Conservation (phyloP, 768 basidiomycete species). For the Tephrocybe sp. region DNA sequence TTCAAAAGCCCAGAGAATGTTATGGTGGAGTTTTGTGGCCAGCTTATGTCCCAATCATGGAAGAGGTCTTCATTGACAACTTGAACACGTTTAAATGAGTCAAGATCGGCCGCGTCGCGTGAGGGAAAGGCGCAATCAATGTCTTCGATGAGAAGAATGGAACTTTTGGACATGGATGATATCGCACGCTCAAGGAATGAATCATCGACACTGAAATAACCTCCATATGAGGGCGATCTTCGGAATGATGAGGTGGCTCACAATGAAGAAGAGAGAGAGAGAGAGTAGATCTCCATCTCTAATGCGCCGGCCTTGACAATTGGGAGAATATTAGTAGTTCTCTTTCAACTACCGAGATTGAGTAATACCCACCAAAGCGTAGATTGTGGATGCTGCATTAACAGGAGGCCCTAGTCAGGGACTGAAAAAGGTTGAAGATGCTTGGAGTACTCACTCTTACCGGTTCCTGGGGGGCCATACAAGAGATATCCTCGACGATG, state of each 20-base stretch:
- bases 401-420: conserved; percentile 1
- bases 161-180: conserved; percentile 44
- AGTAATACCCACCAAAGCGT: conserved; percentile 29
- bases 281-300: conserved; percentile 75
- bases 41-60: no score
- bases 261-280: conserved; percentile 49
- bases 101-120: no score
- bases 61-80: no score
- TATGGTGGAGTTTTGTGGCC: no score
- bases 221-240: neutral
- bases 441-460: conserved; percentile 44
- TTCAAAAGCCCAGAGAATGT: conserved; percentile 57
- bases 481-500: conserved; percentile 56
- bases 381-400: conserved; percentile 46
- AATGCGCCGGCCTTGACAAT: conserved; percentile 61
- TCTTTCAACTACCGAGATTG: conserved; percentile 12
- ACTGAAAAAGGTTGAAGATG: neutral
- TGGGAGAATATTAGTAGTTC: neutral
- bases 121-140: conserved; percentile 59
- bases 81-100: no score
- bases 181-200: conserved; percentile 42
- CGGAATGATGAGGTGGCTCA: conserved; percentile 22
- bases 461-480: conserved; percentile 57
- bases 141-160: conserved; percentile 58
- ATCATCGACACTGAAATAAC: conserved; percentile 44